Evolutionary conservation across 169 alveolate species (phyloP), one percentile per base, ranked within the genome.

Genomic region (Cryptosporidium parvum): DNA sequence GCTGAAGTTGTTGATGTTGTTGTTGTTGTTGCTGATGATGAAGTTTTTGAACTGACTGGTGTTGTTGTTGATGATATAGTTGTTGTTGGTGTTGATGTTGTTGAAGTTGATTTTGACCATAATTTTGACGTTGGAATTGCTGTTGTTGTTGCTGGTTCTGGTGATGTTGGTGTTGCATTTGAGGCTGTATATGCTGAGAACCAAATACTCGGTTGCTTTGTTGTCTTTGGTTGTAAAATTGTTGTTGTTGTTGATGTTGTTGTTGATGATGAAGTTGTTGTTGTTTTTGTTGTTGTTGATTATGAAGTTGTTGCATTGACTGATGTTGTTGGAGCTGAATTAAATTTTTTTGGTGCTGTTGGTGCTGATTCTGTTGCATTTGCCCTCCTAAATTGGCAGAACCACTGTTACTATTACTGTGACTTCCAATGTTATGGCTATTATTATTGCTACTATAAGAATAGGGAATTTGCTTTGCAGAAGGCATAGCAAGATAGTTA

Each of bases 311-410:
- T 51, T 70, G 75, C n/a, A n/a, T 56, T 86, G 72, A 85, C 91
- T 26, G 86, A 71, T 67, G 92, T 68, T 89, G 87, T 85, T 59
- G 65, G 69, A 62, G 51, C 68, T 87, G 75, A 69, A 71, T 53
- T 85, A 68, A 69, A 70, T 75, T 48, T 68, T 35, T 68, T 26
- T 39, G 89, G 10, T 56, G 4, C 8, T 56, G 67, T 9, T 56
- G 67, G 8, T 56, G 33, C 29, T 56, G 65, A 2, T 56, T 29
- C 33, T 56, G 67, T 56, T 56, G 67, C 29, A 18, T 23, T 56
- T 56, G 67, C 0, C 37, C 16, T 29, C n/a, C 48, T 3, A 14
- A 6, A 68, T 18, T 44, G 21, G 9, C 7, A 26, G 12, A 5
- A 35, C 72, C 62, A 65, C 68, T 51, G 33, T 12, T 75, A 58